Conservation (phyloP, 768 basidiomycete species). For the Psilocybe subaeruginosa region DNA sequence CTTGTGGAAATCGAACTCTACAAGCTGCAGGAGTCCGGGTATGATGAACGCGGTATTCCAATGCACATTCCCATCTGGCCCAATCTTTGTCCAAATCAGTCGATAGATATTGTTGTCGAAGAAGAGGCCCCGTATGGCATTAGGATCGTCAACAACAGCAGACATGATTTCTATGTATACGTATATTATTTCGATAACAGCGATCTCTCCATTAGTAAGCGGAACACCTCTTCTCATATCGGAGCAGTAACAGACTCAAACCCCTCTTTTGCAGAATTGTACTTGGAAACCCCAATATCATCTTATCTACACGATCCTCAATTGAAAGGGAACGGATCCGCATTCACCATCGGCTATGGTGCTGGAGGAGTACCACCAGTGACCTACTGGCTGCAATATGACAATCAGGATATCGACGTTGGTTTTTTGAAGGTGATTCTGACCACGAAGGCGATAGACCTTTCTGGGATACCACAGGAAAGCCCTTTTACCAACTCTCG, state of each 20-base stretch:
- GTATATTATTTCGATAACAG: neutral
- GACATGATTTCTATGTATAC: neutral
- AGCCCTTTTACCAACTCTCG: too few relatives aligned
- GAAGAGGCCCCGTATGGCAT: neutral
- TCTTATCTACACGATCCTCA: neutral
- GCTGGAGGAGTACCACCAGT: constrained; percentile 7
- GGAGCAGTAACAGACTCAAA: neutral
- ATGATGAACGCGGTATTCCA: neutral
- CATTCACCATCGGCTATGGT: constrained; percentile 8
- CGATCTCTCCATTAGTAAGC: neutral
- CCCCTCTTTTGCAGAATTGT: neutral
- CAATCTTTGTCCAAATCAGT: neutral
- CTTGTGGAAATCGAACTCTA: neutral
- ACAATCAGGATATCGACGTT: neutral
- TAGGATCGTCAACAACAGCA: neutral
- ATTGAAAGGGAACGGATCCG: neutral
- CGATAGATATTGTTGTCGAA: neutral
- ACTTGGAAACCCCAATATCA: neutral
- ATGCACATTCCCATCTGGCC: too few relatives aligned
- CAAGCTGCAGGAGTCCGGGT: constrained; percentile 17
- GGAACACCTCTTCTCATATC: too few relatives aligned
- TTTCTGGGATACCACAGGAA: neutral
- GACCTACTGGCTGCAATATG: neutral
- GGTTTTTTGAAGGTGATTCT: neutral
- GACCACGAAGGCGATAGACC: neutral